phyloP scores from a whole-genome alignment of 441 rosid species.

The Jatropha podagrica region DNA sequence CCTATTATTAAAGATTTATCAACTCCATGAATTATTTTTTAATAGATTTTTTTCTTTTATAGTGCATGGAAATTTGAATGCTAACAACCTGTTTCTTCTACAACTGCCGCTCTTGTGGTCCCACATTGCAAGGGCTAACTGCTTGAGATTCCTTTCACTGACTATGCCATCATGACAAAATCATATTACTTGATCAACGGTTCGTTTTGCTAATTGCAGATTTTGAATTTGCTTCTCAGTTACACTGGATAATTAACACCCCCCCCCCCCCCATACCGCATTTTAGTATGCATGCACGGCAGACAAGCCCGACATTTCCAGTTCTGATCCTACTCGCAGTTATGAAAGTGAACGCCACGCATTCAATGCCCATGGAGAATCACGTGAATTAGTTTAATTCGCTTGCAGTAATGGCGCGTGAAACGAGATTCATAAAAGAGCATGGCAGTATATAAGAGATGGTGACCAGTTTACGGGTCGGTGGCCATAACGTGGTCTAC shows the following conservation, averaged over 20 bases:
- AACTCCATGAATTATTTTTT: too few species aligned
- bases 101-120: not conserved
- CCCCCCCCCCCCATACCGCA: not conserved
- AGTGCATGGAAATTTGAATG: not conserved
- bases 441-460: conserved; percentile 22
- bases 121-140: not conserved
- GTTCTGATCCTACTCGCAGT: not conserved
- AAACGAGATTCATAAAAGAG: not conserved
- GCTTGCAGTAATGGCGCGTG: conserved; percentile 29
- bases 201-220: not conserved
- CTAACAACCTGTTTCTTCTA: not conserved
- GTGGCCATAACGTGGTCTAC: conserved; percentile 30
- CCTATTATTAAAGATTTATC: too few species aligned
- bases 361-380: not conserved
- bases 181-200: conserved; percentile 3
- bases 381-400: not conserved
- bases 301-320: not conserved
- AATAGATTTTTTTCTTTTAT: too few species aligned
- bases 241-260: not conserved
- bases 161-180: conserved; percentile 6
- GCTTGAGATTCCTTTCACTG: not conserved
- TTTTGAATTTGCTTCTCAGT: not conserved
- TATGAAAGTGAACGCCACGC: conserved; percentile 3
- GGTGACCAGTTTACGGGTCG: conserved; percentile 23
- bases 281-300: not conserved